Evolutionary conservation across 1,139 yeast genomes (phyloP), one percentile per base, ranked within the genome.

Genomic region (Magnusiomyces magnusii): DNA sequence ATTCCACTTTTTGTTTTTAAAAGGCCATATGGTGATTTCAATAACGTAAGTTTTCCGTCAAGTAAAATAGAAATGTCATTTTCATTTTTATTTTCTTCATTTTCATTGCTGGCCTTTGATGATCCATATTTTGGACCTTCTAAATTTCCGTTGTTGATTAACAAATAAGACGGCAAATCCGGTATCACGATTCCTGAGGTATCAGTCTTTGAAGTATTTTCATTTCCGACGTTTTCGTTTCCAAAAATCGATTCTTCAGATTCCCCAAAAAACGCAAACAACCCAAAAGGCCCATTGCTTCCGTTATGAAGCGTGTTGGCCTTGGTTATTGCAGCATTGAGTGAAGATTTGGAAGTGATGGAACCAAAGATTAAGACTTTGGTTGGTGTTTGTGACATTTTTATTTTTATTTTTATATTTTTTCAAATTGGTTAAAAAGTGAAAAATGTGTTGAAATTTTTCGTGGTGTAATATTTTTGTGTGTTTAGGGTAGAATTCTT

Each of bases 241-340:
- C 34, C 41, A 15, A 39, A 36, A 21, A 51, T 19, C 15, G 36
- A 19, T 1, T 44, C 28, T 9, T 21, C 2, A 19, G 55, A 25
- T n/a, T 25, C 21, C 5, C 50, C 58, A 39, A 66, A 56, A 2
- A 68, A 53, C 1, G 67, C 47, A 10, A 63, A 59, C 17, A 61
- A 47, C 34, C 60, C 66, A 55, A 68, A 68, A 1, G 71, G 71
- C 1, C 71, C 71, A 51, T 63, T 64, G 41, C 64, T 65, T 21
- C 63, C 56, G 19, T 50, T 53, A 53, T 67, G 61, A 41, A 67
- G 53, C 9, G 62, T 53, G 49, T 66, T 66, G 9, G 65, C 67
- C 47, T 65, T 65, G 3, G 53, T 56, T 1, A 67, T 36, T 0
- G 63, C 65, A 15, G 31, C 55, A 24, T 41, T 39, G 7, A 24